Conservation (phyloP, 1,284 basidiomycete species). For the Cryptococcus neoformans region DNA sequence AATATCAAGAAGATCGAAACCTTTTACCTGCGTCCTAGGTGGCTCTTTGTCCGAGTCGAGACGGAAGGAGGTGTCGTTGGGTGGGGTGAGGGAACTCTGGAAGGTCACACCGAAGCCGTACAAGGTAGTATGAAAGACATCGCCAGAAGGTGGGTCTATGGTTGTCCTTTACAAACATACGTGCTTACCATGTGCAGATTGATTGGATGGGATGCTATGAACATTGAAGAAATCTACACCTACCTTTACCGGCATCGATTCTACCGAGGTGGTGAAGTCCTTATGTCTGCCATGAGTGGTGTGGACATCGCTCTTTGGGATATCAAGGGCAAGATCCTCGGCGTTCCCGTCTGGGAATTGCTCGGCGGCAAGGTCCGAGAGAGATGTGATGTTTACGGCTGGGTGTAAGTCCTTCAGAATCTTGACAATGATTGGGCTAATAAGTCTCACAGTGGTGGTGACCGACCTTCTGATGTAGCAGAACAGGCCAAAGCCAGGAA, state of each 20-base stretch:
- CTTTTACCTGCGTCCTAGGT: constrained; percentile 69
- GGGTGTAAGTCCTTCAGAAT: constrained; percentile 22
- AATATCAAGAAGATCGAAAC: constrained; percentile 48
- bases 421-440: background rate
- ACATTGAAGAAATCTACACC: constrained; percentile 60
- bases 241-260: constrained; percentile 64
- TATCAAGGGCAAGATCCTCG: constrained; percentile 73
- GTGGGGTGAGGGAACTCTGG: constrained; percentile 55
- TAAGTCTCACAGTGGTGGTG: constrained; percentile 57
- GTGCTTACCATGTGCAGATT: constrained; percentile 16
- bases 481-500: constrained; percentile 62
- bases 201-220: constrained; percentile 62
- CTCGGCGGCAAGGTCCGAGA: constrained; percentile 65
- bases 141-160: constrained; percentile 52
- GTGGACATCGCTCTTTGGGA: constrained; percentile 52
- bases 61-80: constrained; percentile 66
- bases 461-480: constrained; percentile 62
- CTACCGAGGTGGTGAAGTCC: constrained; percentile 68
- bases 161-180: background rate
- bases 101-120: constrained; percentile 65
- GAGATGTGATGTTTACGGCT: constrained; percentile 47
- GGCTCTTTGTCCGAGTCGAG: constrained; percentile 72
- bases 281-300: constrained; percentile 19
- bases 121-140: constrained; percentile 68
- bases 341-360: constrained; percentile 70